These are phyloP conservation scores for Ceratobasidium theobromae DNA, from an alignment of 1,284 basidiomycete genomes.

Conservation along the genomic window DNA sequence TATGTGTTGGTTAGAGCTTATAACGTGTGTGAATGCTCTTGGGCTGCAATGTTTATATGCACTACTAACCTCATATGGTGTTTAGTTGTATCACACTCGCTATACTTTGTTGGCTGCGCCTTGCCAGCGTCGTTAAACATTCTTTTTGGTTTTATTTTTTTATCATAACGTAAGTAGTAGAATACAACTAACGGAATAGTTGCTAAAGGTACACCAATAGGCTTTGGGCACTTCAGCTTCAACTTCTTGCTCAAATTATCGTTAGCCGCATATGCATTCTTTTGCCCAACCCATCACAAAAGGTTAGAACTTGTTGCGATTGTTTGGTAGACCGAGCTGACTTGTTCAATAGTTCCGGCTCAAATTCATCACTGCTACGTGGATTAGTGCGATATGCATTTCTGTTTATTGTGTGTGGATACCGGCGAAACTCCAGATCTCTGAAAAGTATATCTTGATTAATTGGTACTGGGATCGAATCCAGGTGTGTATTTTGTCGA, in stretches of 20 bases:
- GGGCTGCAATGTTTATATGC: neutral
- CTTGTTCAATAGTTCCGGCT: slow-evolving; percentile 9
- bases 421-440: slow-evolving; percentile 34
- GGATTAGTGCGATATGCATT: slow-evolving; percentile 32
- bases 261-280: slow-evolving; percentile 33
- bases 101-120: slow-evolving; percentile 32
- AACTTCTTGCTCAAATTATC: slow-evolving; percentile 36
- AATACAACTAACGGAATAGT: neutral
- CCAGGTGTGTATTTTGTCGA: neutral
- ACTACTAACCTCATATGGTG: neutral
- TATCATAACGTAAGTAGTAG: slow-evolving; percentile 30
- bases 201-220: neutral
- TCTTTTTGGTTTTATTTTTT: slow-evolving; percentile 33
- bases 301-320: neutral
- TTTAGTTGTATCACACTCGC: slow-evolving; percentile 9
- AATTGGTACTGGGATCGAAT: slow-evolving; percentile 33
- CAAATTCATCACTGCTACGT: slow-evolving; percentile 31
- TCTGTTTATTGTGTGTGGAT: slow-evolving; percentile 36
- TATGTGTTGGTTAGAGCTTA: slow-evolving; percentile 10
- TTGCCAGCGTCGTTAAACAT: slow-evolving; percentile 21
- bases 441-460: slow-evolving; percentile 20
- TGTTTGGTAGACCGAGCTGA: neutral
- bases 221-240: slow-evolving; percentile 26
- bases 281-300: neutral
- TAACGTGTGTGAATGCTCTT: neutral